Evolutionary conservation across 2,329 filamentous ascomycete species (phyloP).

Genomic region (Beauveria rudraprayagi): DNA sequence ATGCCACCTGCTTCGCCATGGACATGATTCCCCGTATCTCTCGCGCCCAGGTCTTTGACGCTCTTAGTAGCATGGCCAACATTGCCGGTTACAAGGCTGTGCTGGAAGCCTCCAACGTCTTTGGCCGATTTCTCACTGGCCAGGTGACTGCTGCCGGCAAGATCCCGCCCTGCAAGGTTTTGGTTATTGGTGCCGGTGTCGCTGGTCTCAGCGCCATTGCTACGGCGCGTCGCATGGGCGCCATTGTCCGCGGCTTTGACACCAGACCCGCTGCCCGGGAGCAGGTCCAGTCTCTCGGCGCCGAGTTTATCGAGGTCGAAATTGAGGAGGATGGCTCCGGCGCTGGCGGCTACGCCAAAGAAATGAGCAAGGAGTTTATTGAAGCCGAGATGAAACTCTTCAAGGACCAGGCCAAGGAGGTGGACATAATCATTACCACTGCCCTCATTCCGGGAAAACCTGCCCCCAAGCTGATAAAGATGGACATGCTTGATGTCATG

Average conservation of each 20-base stretch:
- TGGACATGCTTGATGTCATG: conserved; percentile 73
- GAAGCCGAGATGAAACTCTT: conserved; percentile 91
- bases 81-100: conserved; percentile 92
- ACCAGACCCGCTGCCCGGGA: conserved; percentile 82
- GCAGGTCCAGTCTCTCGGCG: conserved; percentile 83
- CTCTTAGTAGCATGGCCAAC: conserved; percentile 86
- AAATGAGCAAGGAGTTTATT: conserved; percentile 91
- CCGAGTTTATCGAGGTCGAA: conserved; percentile 83
- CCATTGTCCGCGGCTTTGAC: conserved; percentile 84
- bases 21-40: conserved; percentile 89
- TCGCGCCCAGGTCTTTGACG: conserved; percentile 80
- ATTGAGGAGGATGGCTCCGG: conserved; percentile 78
- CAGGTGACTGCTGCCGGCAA: conserved; percentile 86
- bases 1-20: conserved; percentile 79
- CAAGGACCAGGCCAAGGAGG: conserved; percentile 75
- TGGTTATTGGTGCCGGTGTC: conserved; percentile 85
- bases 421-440: conserved; percentile 89
- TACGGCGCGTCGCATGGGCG: conserved; percentile 76
- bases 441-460: conserved; percentile 81
- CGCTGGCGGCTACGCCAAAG: conserved; percentile 81
- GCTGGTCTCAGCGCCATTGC: conserved; percentile 84
- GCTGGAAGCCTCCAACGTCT: conserved; percentile 80
- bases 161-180: conserved; percentile 82
- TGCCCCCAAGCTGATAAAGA: conserved; percentile 77
- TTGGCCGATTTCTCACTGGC: conserved; percentile 79